phyloP scores from a whole-genome alignment of 2,329 filamentous ascomycete species.

The Sclerotinia nivalis region DNA sequence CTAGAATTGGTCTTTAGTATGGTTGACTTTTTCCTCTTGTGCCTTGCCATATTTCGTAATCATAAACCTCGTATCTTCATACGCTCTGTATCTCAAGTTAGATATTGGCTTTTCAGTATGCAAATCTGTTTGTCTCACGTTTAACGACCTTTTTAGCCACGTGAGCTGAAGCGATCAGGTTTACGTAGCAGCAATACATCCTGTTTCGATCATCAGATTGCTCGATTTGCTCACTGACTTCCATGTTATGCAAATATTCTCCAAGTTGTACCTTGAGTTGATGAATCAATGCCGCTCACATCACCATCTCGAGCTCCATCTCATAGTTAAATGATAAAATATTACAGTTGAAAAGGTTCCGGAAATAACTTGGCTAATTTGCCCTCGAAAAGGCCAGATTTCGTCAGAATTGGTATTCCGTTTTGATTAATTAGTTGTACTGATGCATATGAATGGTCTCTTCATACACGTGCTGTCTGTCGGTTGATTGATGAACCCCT shows the following conservation, averaged over 20 bases:
- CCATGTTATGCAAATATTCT: constrained; percentile 24
- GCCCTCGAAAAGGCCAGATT: constrained; percentile 1
- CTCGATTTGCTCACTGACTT: constrained; percentile 35
- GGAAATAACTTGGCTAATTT: constrained; percentile 5
- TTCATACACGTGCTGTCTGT: not conserved
- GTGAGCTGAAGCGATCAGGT: constrained; percentile 20
- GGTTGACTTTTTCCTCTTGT: not conserved
- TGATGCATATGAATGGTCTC: not conserved
- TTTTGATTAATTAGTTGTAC: not conserved
- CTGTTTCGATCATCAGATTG: constrained; percentile 41
- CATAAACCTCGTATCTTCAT: not conserved
- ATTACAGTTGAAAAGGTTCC: not conserved
- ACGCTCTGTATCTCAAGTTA: not conserved
- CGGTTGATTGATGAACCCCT: too few species aligned
- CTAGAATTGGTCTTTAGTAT: not conserved
- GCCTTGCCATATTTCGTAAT: not conserved
- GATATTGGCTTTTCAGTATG: not conserved
- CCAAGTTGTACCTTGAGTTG: constrained; percentile 25
- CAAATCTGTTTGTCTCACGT: not conserved
- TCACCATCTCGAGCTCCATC: constrained; percentile 31
- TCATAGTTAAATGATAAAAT: not conserved
- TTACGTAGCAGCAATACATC: constrained; percentile 35
- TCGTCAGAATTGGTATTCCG: not conserved
- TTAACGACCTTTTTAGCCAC: not conserved
- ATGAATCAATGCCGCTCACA: constrained; percentile 17